These are phyloP conservation scores for Iris pallida DNA, from an alignment of 116 monocot genomes.

Conservation along the genomic window DNA sequence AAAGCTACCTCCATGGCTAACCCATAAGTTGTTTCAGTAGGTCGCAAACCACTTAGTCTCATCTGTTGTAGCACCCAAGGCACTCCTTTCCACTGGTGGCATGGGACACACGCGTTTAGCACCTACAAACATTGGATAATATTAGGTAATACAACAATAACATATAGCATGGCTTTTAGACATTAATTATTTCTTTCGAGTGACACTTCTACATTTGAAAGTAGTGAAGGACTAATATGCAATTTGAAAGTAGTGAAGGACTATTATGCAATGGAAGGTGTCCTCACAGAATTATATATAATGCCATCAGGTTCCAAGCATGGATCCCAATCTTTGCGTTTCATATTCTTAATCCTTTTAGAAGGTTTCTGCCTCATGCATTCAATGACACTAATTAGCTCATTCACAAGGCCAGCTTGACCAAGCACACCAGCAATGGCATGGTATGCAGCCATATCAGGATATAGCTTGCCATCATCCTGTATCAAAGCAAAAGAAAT, in stretches of 20 bases:
- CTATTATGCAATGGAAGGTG: neutral
- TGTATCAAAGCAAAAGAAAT: conserved; percentile 22
- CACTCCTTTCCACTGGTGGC: conserved; percentile 95
- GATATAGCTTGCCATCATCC: conserved; percentile 85
- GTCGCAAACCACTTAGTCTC: conserved; percentile 54
- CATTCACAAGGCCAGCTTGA: conserved; percentile 88
- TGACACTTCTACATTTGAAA: too few relatives aligned
- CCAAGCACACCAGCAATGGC: conserved; percentile 91
- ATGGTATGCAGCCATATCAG: conserved; percentile 96
- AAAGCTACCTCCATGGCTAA: conserved; percentile 91
- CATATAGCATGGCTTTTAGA: neutral
- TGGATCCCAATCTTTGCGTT: conserved; percentile 68
- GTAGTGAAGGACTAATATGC: too few relatives aligned
- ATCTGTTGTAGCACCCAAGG: conserved; percentile 83
- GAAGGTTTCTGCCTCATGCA: conserved; percentile 75
- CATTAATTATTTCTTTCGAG: too few relatives aligned
- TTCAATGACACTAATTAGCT: conserved; percentile 61
- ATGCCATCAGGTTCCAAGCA: conserved; percentile 81
- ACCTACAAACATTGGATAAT: conserved; percentile 39
- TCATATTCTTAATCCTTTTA: conserved; percentile 66
- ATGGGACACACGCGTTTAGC: conserved; percentile 84
- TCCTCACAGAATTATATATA: conserved; percentile 47
- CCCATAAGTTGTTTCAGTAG: conserved; percentile 87
- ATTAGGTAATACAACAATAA: conserved; percentile 2
- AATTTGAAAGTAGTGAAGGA: conserved; percentile 8